Conservation (phyloP, 768 basidiomycete species). For the Suillus subluteus region DNA sequence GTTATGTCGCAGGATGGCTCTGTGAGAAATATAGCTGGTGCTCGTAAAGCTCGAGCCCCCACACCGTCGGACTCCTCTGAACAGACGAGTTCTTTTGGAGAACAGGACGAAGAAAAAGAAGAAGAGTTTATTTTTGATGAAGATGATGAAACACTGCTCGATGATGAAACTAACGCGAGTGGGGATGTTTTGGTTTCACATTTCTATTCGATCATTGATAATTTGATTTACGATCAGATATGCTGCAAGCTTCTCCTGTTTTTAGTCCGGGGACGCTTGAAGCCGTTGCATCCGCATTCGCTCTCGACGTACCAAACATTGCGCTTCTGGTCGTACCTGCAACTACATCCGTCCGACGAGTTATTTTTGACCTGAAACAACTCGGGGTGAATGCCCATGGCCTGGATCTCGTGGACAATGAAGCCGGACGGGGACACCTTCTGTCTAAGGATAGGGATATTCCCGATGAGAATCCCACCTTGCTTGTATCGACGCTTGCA, state of each 20-base stretch:
- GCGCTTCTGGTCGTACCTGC: conserved; percentile 73
- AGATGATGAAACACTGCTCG: conserved; percentile 22
- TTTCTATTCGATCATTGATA: conserved; percentile 14
- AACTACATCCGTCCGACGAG: conserved; percentile 60
- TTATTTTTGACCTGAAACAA: conserved; percentile 63
- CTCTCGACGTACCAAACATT: conserved; percentile 68
- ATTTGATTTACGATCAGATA: conserved; percentile 38
- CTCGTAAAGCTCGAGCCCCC: conserved; percentile 27
- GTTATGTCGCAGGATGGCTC: conserved; percentile 57
- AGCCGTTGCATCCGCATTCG: conserved; percentile 70
- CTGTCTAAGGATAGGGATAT: conserved; percentile 36
- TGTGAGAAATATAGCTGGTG: conserved; percentile 59
- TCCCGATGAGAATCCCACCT: conserved; percentile 53
- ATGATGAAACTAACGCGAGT: conserved; percentile 28
- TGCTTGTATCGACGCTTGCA: conserved; percentile 72
- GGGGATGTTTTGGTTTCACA: conserved; percentile 1
- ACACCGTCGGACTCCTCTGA: not conserved
- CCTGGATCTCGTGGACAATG: conserved; percentile 53
- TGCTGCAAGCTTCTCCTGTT: conserved; percentile 49
- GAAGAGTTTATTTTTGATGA: conserved; percentile 29
- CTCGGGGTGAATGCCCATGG: conserved; percentile 70
- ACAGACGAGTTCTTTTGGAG: not conserved
- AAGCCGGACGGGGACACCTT: conserved; percentile 47
- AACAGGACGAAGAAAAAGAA: conserved; percentile 15
- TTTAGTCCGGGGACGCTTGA: conserved; percentile 63